Percentiles rank a stretch among this genome's conserved stretches.
phyloP scores from a whole-genome alignment of 805 yeast genomes.

The Sungouiozyma ichnusensis region DNA sequence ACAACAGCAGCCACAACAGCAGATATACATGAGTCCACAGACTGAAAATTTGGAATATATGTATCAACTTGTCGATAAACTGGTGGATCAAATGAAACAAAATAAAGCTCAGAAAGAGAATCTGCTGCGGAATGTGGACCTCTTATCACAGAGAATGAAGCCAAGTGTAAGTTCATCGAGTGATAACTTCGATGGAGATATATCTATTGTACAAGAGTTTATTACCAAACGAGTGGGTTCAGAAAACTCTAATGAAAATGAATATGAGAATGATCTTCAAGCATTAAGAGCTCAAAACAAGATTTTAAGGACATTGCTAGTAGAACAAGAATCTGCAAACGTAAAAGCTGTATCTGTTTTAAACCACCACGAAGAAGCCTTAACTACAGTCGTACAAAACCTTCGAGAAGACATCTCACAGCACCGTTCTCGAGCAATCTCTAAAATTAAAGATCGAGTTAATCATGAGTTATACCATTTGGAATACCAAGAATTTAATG shows the following conservation, averaged over 20 bases:
- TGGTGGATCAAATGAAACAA: constrained; percentile 10
- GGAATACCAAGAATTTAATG: constrained; percentile 16
- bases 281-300: constrained; percentile 1
- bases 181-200: constrained; percentile 6
- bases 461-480: constrained; percentile 8
- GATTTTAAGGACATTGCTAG: constrained; percentile 3
- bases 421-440: constrained; percentile 8
- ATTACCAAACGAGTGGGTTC: too few relatives aligned
- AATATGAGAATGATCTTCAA: not conserved
- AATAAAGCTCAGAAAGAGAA: constrained; percentile 15
- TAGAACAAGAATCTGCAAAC: constrained; percentile 5
- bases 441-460: constrained; percentile 8
- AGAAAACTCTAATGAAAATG: too few relatives aligned
- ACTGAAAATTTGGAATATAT: constrained; percentile 19
- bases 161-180: constrained; percentile 3
- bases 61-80: constrained; percentile 15
- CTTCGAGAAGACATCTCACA: constrained; percentile 13
- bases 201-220: constrained; percentile 6
- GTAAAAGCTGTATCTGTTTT: constrained; percentile 10
- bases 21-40: constrained; percentile 21
- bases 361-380: constrained; percentile 13
- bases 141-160: constrained; percentile 11
- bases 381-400: constrained; percentile 11
- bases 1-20: constrained; percentile 14
- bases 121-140: constrained; percentile 13